phyloP scores from a whole-genome alignment of 176 grass and related monocot species.

The Poa pratensis region DNA sequence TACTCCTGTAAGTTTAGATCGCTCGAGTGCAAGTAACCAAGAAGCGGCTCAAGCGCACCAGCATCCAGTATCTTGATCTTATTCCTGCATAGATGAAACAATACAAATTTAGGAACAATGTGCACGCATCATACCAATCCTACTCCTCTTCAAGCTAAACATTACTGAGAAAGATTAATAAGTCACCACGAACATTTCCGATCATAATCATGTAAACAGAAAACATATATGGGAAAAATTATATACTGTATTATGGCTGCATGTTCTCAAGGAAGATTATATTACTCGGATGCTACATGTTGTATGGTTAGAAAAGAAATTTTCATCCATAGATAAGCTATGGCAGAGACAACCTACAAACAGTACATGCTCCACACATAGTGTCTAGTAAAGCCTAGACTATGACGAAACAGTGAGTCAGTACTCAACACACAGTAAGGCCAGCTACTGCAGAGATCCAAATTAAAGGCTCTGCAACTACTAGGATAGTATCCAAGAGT shows the following conservation, averaged over 20 bases:
- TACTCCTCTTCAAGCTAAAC: neutral
- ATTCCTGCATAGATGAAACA: constrained; percentile 68
- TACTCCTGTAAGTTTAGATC: constrained; percentile 84
- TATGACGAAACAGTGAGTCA: neutral
- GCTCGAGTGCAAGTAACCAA: constrained; percentile 68
- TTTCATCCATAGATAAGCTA: neutral
- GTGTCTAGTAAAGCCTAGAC: neutral
- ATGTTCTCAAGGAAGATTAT: neutral
- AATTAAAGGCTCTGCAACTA: constrained; percentile 35
- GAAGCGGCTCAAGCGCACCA: constrained; percentile 68
- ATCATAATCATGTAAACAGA: neutral
- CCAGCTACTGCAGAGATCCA: constrained; percentile 30
- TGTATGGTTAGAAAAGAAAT: neutral
- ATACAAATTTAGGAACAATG: constrained; percentile 25
- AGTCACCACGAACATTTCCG: neutral
- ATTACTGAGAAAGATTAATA: neutral
- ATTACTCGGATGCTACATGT: neutral
- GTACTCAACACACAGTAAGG: constrained; percentile 25
- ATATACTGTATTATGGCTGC: neutral
- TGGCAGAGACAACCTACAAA: neutral
- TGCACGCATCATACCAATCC: neutral
- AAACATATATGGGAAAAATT: neutral
- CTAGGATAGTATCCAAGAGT: constrained; percentile 3
- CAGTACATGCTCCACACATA: constrained; percentile 5
- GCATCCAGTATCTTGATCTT: constrained; percentile 84